Percentiles rank a stretch among this genome's conserved stretches.
Evolutionary conservation across 1,284 basidiomycete genomes (phyloP).

Genomic region (Pseudozyma hubeiensis): DNA sequence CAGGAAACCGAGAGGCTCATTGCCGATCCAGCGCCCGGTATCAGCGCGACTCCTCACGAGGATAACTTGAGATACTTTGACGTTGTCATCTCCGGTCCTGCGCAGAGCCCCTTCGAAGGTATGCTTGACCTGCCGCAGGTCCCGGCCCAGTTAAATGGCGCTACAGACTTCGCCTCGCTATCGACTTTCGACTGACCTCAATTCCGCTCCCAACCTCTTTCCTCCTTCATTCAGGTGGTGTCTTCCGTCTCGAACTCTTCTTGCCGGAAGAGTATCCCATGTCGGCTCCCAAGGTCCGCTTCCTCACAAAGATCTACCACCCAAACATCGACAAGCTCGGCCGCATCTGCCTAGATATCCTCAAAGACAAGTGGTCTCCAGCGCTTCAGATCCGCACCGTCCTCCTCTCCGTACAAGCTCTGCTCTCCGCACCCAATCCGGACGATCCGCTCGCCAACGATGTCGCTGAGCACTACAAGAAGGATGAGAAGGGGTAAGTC

Average conservation of each 20-base stretch:
- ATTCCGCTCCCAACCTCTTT: neutral
- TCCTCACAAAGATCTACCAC: slow-evolving; percentile 99
- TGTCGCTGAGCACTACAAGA: slow-evolving; percentile 98
- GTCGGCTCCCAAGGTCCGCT: slow-evolving; percentile 98
- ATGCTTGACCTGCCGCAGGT: slow-evolving; percentile 7
- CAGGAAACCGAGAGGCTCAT: slow-evolving; percentile 97
- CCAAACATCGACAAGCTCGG: slow-evolving; percentile 99
- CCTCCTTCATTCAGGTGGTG: slow-evolving; percentile 71
- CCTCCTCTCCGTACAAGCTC: slow-evolving; percentile 92
- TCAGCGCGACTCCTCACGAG: slow-evolving; percentile 91
- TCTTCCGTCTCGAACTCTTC: slow-evolving; percentile 95
- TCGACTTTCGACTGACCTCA: neutral
- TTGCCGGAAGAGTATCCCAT: slow-evolving; percentile 99
- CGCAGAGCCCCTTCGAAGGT: slow-evolving; percentile 87
- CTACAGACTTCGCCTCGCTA: no score
- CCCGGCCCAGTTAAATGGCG: no score
- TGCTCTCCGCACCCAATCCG: slow-evolving; percentile 94
- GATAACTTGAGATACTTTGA: slow-evolving; percentile 99
- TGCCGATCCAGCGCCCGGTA: slow-evolving; percentile 94
- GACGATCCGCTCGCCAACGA: slow-evolving; percentile 96
- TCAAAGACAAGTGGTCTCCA: slow-evolving; percentile 99
- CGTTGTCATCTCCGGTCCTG: slow-evolving; percentile 93
- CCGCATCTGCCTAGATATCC: slow-evolving; percentile 95
- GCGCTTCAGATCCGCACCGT: slow-evolving; percentile 98
- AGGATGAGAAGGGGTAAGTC: slow-evolving; percentile 89